Evolutionary conservation across 768 basidiomycete genomes (phyloP), one percentile per base, ranked within the genome.

Genomic region (Calocera viscosa): DNA sequence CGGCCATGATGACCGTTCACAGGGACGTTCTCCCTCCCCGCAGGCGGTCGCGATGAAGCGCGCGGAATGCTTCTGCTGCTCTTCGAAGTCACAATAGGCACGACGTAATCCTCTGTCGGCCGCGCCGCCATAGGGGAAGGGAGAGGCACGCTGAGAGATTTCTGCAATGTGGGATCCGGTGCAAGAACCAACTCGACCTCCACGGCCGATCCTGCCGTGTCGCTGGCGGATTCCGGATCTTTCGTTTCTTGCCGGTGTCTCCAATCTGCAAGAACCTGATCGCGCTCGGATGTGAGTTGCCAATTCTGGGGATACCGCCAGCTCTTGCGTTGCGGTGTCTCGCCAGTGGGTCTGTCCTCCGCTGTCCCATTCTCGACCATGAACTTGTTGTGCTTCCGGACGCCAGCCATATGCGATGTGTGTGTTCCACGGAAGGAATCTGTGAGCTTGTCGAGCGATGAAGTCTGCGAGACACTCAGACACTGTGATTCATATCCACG

Each of bases 231-330:
- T 32, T 60, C 53, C 26, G 26, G 14, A 28, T 60, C 30, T 26
- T 16, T 22, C 24, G 53, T 10, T 10, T 60, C 26, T 26, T 70
- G 34, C 30, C 43, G 24, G 11, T n/a, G n/a, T 33, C 49, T 67
- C 67, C 66, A 71, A 35, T 68, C 67, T 63, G 38, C 49, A 26
- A 94, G 71, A 32, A 93, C 75, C 5, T 79, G 77, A 2, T 87
- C 83, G 30, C 91, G 83, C 66, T 77, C 80, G 68, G 83, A 78
- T 5, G 89, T 90, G 67, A 89, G 76, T 43, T 84, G 81, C 89
- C 91, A 92, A 64, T 83, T 76, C 69, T 88, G 87, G 5, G 80
- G 79, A 68, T 86, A 86, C 68, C 86, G 78, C 85, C 88, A 88
- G 33, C 76, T 75, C 34, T 88, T 85, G 78, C 90, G 91, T 53